Base-by-base conservation (phyloP, 805 yeast species). In the Lipomyces yamadae region DNA sequence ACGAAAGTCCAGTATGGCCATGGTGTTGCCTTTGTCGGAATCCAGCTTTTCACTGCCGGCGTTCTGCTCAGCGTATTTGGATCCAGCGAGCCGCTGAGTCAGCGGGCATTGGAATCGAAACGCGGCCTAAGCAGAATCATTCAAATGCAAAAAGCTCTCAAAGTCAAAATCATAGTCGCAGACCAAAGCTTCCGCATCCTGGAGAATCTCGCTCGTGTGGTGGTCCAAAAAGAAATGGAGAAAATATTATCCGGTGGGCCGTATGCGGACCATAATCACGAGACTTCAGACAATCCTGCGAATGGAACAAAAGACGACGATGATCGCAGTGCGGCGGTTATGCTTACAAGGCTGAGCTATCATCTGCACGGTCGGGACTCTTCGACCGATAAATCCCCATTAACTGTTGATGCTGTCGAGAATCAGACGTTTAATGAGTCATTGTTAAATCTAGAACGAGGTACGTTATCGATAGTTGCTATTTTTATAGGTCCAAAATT, bases 21-120 rank as follows among this genome's bases (percentile, higher is more conserved):
- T 37, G 62, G 62, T 13, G 54, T 63, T 18, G 62, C 68, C 8
- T 64, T 60, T 30, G 63, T 64, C 11, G 65, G 64, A 30, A 59
- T 63, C 59, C 62, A 64, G 15, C 33, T 67, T 54, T 61, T 65
- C 57, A 62, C 70, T 1, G 70, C 70, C 24, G 70, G 70, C 11
- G 69, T 64, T 6, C 53, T 66, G 32, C 56, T 67, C 42, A 34
- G 66, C 18, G 50, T 67, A 10, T 60, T 55, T 33, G 70, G 70
- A 37, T 65, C 60, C 5, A 58, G 63, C 45, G 69, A 66, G 57
- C 70, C 69, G n/a, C 60, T 67, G 10, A 54, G 62, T n/a, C 69
- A 62, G 33, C 58, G 66, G 2, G 66, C 70, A 33, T 53, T 66
- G 24, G 70, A 67, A 50, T 61, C 64, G 8, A 67, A 67, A 50